Conservation (phyloP, 2,329 filamentous ascomycete species). For the Triangularia setosa region DNA sequence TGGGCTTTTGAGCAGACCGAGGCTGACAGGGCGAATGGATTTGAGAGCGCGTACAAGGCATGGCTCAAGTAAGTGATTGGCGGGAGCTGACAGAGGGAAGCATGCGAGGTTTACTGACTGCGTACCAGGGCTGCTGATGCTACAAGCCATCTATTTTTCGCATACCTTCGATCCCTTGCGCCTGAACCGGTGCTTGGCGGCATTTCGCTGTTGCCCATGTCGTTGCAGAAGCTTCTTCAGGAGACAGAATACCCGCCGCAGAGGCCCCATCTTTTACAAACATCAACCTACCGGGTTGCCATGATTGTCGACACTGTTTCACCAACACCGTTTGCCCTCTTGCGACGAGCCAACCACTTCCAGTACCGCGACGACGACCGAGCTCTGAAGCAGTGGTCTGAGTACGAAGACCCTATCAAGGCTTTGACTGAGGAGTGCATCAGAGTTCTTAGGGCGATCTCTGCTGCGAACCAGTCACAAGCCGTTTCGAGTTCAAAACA, state of each 20-base stretch:
- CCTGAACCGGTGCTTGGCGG: slow-evolving; percentile 75
- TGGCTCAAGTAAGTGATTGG: slow-evolving; percentile 69
- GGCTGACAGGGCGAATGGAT: slow-evolving; percentile 81
- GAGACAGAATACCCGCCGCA: slow-evolving; percentile 93
- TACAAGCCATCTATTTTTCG: slow-evolving; percentile 95
- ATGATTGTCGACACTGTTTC: slow-evolving; percentile 97
- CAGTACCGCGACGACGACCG: slow-evolving; percentile 87
- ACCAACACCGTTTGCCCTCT: slow-evolving; percentile 84
- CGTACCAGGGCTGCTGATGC: slow-evolving; percentile 79
- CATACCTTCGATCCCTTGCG: slow-evolving; percentile 84
- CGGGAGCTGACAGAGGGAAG: not conserved
- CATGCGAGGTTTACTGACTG: slow-evolving; percentile 26
- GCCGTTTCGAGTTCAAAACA: slow-evolving; percentile 63
- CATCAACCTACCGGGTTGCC: slow-evolving; percentile 79
- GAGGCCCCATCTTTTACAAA: slow-evolving; percentile 69
- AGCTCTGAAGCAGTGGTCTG: slow-evolving; percentile 79
- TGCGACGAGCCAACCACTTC: slow-evolving; percentile 90
- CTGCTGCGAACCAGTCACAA: slow-evolving; percentile 81
- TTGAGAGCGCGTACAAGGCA: slow-evolving; percentile 87
- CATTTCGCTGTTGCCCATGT: slow-evolving; percentile 83
- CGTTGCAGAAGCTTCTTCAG: slow-evolving; percentile 82
- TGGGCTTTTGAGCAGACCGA: slow-evolving; percentile 85
- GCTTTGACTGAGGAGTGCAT: slow-evolving; percentile 92
- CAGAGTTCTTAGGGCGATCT: slow-evolving; percentile 83
- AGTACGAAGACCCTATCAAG: slow-evolving; percentile 82